A percentile compares a stretch with the other conserved stretches of the same genome.
These are phyloP conservation scores for Cordyceps sp. DNA, from an alignment of 2,329 filamentous ascomycete species.

Conservation along the genomic window DNA sequence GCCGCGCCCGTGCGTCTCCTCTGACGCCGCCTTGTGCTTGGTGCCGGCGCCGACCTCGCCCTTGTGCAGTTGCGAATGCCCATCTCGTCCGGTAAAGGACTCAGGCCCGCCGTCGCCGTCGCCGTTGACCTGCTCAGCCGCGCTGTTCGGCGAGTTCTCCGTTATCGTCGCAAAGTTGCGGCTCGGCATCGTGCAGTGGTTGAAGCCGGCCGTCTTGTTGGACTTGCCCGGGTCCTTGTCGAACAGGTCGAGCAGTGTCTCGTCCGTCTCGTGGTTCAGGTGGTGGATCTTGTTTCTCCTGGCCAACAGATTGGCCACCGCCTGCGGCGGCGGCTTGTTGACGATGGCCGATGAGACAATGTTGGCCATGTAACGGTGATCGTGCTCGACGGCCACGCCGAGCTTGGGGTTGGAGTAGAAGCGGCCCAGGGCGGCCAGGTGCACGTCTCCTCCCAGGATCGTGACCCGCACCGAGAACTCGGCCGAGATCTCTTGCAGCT, in stretches of 20 bases:
- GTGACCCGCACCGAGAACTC: slow-evolving; percentile 82
- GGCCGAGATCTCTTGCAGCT: slow-evolving; percentile 68
- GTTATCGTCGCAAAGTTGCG: slow-evolving; percentile 87
- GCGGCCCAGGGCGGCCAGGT: slow-evolving; percentile 77
- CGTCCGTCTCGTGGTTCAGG: slow-evolving; percentile 58
- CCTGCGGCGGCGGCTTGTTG: slow-evolving; percentile 80
- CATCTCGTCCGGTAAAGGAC: slow-evolving; percentile 35
- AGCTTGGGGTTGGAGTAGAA: slow-evolving; percentile 86
- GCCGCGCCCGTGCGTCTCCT: slow-evolving; percentile 34
- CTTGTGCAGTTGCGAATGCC: slow-evolving; percentile 52
- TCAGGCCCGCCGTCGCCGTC: slow-evolving; percentile 7
- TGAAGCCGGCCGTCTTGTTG: slow-evolving; percentile 58
- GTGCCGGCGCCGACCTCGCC: slow-evolving; percentile 73
- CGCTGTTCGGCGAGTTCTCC: slow-evolving; percentile 57
- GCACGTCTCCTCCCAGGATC: slow-evolving; percentile 86
- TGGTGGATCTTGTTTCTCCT: slow-evolving; percentile 73
- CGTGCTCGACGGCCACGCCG: slow-evolving; percentile 58
- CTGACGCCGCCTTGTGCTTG: slow-evolving; percentile 52
- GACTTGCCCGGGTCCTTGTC: slow-evolving; percentile 66
- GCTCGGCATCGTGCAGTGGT: slow-evolving; percentile 79
- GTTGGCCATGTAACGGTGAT: slow-evolving; percentile 91
- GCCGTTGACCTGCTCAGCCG: slow-evolving; percentile 8
- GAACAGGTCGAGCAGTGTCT: slow-evolving; percentile 89
- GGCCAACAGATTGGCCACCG: slow-evolving; percentile 78
- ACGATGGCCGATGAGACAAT: slow-evolving; percentile 89